Evolutionary conservation across 306 rosid species (phyloP).

Genomic region (Pueraria montana): DNA sequence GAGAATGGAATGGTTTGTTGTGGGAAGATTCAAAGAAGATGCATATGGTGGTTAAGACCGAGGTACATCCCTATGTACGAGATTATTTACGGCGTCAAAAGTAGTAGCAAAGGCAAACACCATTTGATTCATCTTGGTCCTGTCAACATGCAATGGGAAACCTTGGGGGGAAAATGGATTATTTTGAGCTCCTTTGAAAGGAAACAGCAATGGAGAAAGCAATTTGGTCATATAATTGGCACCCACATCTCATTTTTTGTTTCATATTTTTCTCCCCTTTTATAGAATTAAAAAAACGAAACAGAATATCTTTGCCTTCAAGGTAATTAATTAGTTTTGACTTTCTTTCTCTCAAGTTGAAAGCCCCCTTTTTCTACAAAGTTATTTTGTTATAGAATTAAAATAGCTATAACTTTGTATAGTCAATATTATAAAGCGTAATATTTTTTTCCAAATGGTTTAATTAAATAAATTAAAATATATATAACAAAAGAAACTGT

Average conservation of each 20-base stretch:
- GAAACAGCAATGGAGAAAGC: neutral
- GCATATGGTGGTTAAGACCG: constrained; percentile 84
- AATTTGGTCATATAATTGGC: neutral
- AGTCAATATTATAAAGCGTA: neutral
- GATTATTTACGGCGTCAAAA: constrained; percentile 82
- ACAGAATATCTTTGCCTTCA: neutral
- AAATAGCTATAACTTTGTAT: neutral
- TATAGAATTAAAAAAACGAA: neutral
- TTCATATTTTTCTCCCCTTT: neutral
- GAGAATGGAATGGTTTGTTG: constrained; percentile 83
- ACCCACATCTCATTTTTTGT: neutral
- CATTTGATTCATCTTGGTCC: neutral
- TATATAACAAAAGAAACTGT: no score
- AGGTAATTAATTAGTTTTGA: neutral
- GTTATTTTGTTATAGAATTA: neutral
- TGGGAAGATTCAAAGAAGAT: constrained; percentile 94
- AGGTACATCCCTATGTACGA: constrained; percentile 72
- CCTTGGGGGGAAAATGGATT: neutral
- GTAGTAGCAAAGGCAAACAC: constrained; percentile 46
- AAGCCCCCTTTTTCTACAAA: no score
- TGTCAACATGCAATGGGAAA: neutral
- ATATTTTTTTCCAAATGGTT: neutral
- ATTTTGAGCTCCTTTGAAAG: neutral
- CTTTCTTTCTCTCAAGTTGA: no score
- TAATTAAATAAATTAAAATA: no score